Evolutionary conservation across 1,139 yeast species (phyloP), one percentile per base, ranked within the genome.

Genomic region (Nakaseomyces uthaithaninus): DNA sequence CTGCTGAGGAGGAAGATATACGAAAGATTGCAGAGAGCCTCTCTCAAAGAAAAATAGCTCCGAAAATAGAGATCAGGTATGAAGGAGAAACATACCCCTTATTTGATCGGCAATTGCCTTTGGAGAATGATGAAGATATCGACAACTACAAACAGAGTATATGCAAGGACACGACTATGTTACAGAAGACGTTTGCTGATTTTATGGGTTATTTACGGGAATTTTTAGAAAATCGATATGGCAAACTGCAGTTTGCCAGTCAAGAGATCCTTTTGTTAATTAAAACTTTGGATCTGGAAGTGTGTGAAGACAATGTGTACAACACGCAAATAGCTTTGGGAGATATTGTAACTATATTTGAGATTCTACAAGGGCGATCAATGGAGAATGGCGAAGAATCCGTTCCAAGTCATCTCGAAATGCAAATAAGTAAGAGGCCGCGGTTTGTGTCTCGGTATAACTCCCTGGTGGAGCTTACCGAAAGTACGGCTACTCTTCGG

Each of bases 381-480:
- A 31, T 45, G n/a, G 40, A 36, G 8, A 42, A 51, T 20, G 33
- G 42, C 6, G 59, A 54, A 36, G n/a, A 33, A 1, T 37, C 51
- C 19, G 46, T 57, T 8, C 58, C 60, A 2, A 31, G 35, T 2
- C 43, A 42, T 25, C 33, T 60, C 27, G 47, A 43, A n/a, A 51
- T 49, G 12, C 40, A 35, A 7, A 42, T 59, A 1, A 42, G 40
- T 3, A 45, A 51, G 16, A 49, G 54, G 33, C 52, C 53, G 11
- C 48, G 64, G 17, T 60, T 60, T 50, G 60, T 59, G 2, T 50
- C 59, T 2, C 51, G 63, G 19, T 60, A 56, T 39, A 60, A 60
- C 33, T 49, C 59, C 2, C 41, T 60, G 26, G 64, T 60, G 1
- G 64, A 60, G 36, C 37, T 59, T 26, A 53, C 62, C 10, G 61